Percentiles rank a stretch among this genome's conserved stretches.
Evolutionary conservation across 1,284 basidiomycete genomes (phyloP).

Genomic region (Ceratobasidium sp.): DNA sequence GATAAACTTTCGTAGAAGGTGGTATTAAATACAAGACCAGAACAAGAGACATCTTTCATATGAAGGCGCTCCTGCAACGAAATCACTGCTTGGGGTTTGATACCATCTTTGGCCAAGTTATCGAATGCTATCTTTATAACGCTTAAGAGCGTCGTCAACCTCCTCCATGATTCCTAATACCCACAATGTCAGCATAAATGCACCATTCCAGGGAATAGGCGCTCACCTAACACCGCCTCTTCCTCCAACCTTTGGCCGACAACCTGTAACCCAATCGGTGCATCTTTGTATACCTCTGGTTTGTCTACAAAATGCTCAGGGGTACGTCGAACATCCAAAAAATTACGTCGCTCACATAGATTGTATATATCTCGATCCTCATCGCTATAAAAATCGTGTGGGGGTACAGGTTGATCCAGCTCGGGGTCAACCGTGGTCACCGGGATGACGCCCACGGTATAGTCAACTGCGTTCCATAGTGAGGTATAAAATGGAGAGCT

Average conservation of each 20-base stretch:
- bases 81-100: too few relatives aligned
- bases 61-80: too few relatives aligned
- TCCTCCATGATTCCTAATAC: conserved; percentile 71
- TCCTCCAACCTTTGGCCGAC: conserved; percentile 66
- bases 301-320: conserved; percentile 63
- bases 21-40: too few relatives aligned
- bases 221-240: conserved; percentile 62
- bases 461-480: conserved; percentile 72
- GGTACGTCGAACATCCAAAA: conserved; percentile 59
- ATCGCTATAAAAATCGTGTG: too few relatives aligned
- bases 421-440: conserved; percentile 16
- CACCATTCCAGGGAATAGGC: neutral
- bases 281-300: conserved; percentile 61
- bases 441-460: conserved; percentile 68
- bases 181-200: too few relatives aligned
- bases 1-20: too few relatives aligned
- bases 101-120: too few relatives aligned
- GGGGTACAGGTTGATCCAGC: neutral
- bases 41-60: too few relatives aligned
- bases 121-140: neutral
- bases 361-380: too few relatives aligned
- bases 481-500: too few relatives aligned
- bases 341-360: too few relatives aligned
- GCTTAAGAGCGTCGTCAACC: conserved; percentile 58
- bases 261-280: conserved; percentile 64